Evolutionary conservation across 2,329 filamentous ascomycete species (phyloP).

Genomic region (Nemania sp.): DNA sequence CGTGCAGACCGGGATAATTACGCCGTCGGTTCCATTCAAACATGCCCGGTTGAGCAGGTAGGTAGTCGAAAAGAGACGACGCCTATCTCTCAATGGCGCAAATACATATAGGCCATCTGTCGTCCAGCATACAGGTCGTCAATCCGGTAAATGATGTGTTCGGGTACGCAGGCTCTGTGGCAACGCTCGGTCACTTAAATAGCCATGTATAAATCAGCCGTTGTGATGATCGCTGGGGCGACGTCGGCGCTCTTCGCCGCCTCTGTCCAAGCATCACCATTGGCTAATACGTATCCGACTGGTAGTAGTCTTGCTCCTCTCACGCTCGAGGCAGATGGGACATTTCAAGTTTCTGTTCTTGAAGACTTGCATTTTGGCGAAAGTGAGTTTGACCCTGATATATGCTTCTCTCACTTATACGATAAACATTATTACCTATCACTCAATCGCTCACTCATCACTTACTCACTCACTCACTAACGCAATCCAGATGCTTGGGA

Average conservation of each 20-base stretch:
- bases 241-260: conserved; percentile 17
- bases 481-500: conserved; percentile 46
- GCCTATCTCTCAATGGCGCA: conserved; percentile 30
- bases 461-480: neutral
- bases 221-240: conserved; percentile 7
- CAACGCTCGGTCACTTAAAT: conserved; percentile 17
- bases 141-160: conserved; percentile 12
- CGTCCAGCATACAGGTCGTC: conserved; percentile 11
- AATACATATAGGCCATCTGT: conserved; percentile 34
- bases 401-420: too few relatives aligned
- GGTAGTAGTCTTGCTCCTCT: conserved; percentile 32
- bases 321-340: conserved; percentile 48
- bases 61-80: too few relatives aligned
- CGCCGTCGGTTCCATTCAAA: too few relatives aligned
- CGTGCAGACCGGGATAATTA: too few relatives aligned
- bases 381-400: conserved; percentile 44
- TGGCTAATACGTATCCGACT: conserved; percentile 25
- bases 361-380: conserved; percentile 74
- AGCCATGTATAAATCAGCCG: conserved; percentile 10
- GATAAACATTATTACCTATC: neutral
- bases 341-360: conserved; percentile 62
- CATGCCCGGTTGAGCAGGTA: too few relatives aligned
- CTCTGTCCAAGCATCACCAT: conserved; percentile 18
- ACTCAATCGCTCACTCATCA: too few relatives aligned
- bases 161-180: conserved; percentile 24